phyloP scores from a whole-genome alignment of 495 filamentous ascomycete species.

The Penicillium flavigenum region DNA sequence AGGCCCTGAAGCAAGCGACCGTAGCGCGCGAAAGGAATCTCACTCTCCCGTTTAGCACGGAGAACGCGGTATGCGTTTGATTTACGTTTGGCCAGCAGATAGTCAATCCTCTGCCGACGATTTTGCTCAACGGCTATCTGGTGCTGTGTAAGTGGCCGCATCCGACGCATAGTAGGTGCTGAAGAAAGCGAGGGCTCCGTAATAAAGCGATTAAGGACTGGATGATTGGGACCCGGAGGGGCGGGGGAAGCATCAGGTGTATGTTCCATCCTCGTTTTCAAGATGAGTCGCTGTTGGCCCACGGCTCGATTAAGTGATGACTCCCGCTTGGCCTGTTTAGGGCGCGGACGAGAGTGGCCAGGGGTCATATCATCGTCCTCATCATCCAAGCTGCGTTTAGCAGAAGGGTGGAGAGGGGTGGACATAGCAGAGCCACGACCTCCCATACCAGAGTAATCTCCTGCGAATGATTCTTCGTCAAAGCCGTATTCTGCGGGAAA shows the following conservation, averaged over 20 bases:
- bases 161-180: constrained; percentile 49
- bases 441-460: constrained; percentile 35
- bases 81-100: constrained; percentile 74
- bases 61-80: constrained; percentile 61
- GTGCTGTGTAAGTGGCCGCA: constrained; percentile 85
- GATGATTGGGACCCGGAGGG: constrained; percentile 49
- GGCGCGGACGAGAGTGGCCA: constrained; percentile 35
- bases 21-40: constrained; percentile 63
- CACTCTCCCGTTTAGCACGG: constrained; percentile 55
- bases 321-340: constrained; percentile 40
- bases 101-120: constrained; percentile 81
- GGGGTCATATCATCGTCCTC: constrained; percentile 44
- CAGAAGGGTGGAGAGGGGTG: constrained; percentile 42
- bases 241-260: constrained; percentile 50
- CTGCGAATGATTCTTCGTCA: constrained; percentile 41
- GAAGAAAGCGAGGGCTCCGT: constrained; percentile 39
- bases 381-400: constrained; percentile 34
- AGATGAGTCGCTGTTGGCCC: constrained; percentile 45
- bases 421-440: constrained; percentile 43
- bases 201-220: constrained; percentile 49
- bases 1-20: constrained; percentile 66
- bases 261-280: constrained; percentile 51
- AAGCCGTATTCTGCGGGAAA: constrained; percentile 30
- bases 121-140: constrained; percentile 91
- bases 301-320: constrained; percentile 38